Conservation (phyloP, 805 yeast species). For the Myxozyma monticola region DNA sequence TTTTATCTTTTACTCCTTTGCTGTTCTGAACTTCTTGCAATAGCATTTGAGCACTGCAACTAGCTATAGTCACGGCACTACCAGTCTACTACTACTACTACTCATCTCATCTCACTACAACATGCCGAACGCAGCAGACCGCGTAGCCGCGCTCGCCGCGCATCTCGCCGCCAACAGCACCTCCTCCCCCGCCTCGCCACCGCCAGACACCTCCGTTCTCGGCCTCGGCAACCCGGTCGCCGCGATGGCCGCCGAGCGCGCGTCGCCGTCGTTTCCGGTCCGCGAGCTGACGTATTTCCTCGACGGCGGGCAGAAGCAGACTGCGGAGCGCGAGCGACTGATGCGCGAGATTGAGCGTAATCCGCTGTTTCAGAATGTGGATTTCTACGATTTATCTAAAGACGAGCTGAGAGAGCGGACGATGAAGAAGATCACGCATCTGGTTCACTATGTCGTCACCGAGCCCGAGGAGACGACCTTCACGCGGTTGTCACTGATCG, state of each 20-base stretch:
- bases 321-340: constrained; percentile 44
- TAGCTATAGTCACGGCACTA: too few species aligned
- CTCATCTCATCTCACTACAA: too few species aligned
- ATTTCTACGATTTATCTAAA: constrained; percentile 51
- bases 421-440: constrained; percentile 37
- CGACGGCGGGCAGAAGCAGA: constrained; percentile 45
- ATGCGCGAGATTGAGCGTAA: constrained; percentile 54
- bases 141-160: too few species aligned
- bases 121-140: too few species aligned
- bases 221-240: constrained; percentile 25
- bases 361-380: constrained; percentile 49
- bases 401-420: constrained; percentile 44
- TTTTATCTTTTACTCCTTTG: too few species aligned
- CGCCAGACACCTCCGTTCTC: constrained; percentile 21
- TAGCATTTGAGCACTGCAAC: too few species aligned
- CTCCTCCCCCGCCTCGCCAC: too few species aligned
- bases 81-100: too few species aligned
- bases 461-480: constrained; percentile 36
- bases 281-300: constrained; percentile 46
- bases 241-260: constrained; percentile 44
- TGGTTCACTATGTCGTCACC: constrained; percentile 30
- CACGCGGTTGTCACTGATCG: constrained; percentile 34
- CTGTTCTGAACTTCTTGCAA: too few species aligned
- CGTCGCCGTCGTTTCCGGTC: constrained; percentile 40
- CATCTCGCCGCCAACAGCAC: too few species aligned